phyloP scores from a whole-genome alignment of 2,329 filamentous ascomycete genomes.

The Verticillium zaregamsianum region DNA sequence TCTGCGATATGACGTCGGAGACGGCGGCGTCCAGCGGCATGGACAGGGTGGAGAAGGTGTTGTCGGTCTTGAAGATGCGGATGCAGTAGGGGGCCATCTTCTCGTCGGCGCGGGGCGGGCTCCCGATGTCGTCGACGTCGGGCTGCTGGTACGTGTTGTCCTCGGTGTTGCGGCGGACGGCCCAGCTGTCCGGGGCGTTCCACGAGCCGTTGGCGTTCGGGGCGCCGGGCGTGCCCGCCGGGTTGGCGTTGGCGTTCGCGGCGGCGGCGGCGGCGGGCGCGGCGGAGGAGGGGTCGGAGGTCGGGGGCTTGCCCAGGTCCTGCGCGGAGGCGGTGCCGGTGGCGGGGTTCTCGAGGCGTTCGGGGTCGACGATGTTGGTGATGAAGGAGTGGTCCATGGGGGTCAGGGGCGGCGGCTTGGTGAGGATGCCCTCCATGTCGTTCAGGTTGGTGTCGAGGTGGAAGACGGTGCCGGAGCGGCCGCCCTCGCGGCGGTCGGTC shows the following conservation, averaged over 20 bases:
- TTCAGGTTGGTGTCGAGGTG: conserved; percentile 82
- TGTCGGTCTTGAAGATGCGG: conserved; percentile 89
- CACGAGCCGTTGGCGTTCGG: conserved; percentile 54
- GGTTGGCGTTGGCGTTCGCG: conserved; percentile 10
- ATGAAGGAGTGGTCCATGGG: conserved; percentile 60
- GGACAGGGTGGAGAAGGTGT: conserved; percentile 89
- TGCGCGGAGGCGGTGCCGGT: conserved; percentile 11
- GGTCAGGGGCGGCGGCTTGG: conserved; percentile 64
- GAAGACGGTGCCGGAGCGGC: conserved; percentile 58
- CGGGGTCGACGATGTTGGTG: conserved; percentile 35
- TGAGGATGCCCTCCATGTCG: conserved; percentile 88
- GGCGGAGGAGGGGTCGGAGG: conserved; percentile 7
- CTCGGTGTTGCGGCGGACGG: conserved; percentile 70
- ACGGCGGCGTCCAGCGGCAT: conserved; percentile 81
- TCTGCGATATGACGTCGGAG: conserved; percentile 78
- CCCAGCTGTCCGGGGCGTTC: conserved; percentile 97
- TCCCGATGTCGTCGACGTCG: conserved; percentile 65
- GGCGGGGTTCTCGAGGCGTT: conserved; percentile 26
- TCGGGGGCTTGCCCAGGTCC: conserved; percentile 16
- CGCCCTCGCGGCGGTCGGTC: conserved; percentile 45
- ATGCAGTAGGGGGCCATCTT: conserved; percentile 81
- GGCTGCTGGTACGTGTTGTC: conserved; percentile 53
- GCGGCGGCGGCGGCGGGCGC: conserved; percentile 17
- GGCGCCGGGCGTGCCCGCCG: conserved; percentile 6
- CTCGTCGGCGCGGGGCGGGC: conserved; percentile 67